Evolutionary conservation across 192 early-diverging fungal species (phyloP).

Genomic region (Dissophora ornata): DNA sequence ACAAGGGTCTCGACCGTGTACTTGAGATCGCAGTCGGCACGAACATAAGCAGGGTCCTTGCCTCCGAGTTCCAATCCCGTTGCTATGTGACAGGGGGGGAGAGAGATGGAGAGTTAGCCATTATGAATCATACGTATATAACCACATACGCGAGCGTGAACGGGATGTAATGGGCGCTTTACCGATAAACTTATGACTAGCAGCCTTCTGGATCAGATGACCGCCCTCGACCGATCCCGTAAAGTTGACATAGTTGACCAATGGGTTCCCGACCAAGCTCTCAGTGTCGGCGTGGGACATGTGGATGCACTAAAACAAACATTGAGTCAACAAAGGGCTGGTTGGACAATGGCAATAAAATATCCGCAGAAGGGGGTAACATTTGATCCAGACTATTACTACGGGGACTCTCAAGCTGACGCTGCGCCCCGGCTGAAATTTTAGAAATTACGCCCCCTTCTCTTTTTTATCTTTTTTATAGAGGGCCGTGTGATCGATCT

Average conservation of each 20-base stretch:
- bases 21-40: slow-evolving; percentile 73
- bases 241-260: slow-evolving; percentile 76
- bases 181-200: slow-evolving; percentile 72
- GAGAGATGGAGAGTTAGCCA: too few species aligned
- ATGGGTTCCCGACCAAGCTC: slow-evolving; percentile 66
- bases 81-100: slow-evolving; percentile 29
- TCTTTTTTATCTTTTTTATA: not conserved
- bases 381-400: too few species aligned
- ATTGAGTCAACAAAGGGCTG: too few species aligned
- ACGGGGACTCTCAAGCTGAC: too few species aligned
- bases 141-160: too few species aligned
- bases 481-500: too few species aligned
- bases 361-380: too few species aligned
- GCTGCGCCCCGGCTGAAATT: slow-evolving; percentile 28
- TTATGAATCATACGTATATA: too few species aligned
- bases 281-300: slow-evolving; percentile 62
- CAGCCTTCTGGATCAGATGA: slow-evolving; percentile 66
- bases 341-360: too few species aligned
- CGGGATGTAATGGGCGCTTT: too few species aligned
- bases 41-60: slow-evolving; percentile 87
- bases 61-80: slow-evolving; percentile 86
- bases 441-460: slow-evolving; percentile 28
- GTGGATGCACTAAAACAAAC: slow-evolving; percentile 57
- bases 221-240: slow-evolving; percentile 83
- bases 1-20: slow-evolving; percentile 81